Conservation (phyloP, 2,329 filamentous ascomycete genomes). For the Geosmithia flava region DNA sequence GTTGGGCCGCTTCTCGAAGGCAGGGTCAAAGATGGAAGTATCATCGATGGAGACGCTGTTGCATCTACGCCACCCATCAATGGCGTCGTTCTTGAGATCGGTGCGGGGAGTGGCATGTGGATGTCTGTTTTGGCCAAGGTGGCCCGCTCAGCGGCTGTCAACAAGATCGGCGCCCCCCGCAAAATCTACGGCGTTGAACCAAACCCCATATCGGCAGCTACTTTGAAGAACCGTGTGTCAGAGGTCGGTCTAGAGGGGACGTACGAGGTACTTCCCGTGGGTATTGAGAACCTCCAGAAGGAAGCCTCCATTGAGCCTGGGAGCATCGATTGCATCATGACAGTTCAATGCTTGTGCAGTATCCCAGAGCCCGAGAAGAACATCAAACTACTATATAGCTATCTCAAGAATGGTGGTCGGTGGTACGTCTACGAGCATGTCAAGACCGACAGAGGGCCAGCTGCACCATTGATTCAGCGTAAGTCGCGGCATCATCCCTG, state of each 20-base stretch:
- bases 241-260: conserved; percentile 39
- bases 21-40: conserved; percentile 22
- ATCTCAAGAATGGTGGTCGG: conserved; percentile 46
- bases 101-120: conserved; percentile 50
- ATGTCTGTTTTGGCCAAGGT: conserved; percentile 34
- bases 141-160: not conserved
- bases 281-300: conserved; percentile 43
- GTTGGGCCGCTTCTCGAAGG: conserved; percentile 45
- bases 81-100: conserved; percentile 49
- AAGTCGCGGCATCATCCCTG: conserved; percentile 12
- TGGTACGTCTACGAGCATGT: conserved; percentile 57
- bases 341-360: conserved; percentile 49
- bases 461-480: conserved; percentile 37
- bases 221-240: conserved; percentile 31
- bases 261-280: conserved; percentile 51
- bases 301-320: conserved; percentile 28
- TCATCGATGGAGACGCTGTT: conserved; percentile 17
- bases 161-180: conserved; percentile 15
- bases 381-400: conserved; percentile 39
- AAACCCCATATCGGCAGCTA: conserved; percentile 37
- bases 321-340: conserved; percentile 46
- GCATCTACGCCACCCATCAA: conserved; percentile 18
- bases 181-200: conserved; percentile 54
- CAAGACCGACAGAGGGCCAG: conserved; percentile 20
- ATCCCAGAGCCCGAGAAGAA: conserved; percentile 48